Percentiles rank a stretch among this genome's conserved stretches.
These are phyloP conservation scores for Pezicula carpinea DNA, from an alignment of 2,329 filamentous ascomycete genomes.

Conservation along the genomic window DNA sequence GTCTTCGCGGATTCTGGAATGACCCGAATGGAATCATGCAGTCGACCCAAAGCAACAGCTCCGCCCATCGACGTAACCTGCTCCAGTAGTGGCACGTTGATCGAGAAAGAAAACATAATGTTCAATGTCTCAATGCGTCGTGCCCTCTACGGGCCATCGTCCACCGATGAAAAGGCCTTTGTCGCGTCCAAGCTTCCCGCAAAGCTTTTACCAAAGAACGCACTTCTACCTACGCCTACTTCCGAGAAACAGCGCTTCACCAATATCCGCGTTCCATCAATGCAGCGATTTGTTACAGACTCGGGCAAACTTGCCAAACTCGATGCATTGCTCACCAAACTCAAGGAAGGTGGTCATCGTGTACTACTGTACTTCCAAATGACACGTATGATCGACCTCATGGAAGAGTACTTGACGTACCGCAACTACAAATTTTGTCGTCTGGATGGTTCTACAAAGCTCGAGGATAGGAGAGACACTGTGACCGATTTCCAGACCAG, in stretches of 20 bases:
- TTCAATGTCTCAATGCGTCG: constrained; percentile 78
- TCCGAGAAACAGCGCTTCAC: constrained; percentile 82
- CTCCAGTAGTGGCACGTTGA: constrained; percentile 57
- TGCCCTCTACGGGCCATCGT: constrained; percentile 63
- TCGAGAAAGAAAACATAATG: constrained; percentile 66
- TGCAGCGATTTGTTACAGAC: constrained; percentile 96
- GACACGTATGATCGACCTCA: constrained; percentile 99
- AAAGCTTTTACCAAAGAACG: constrained; percentile 55
- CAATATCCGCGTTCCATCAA: constrained; percentile 88
- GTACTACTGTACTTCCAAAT: constrained; percentile 99
- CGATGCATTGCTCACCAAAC: constrained; percentile 78
- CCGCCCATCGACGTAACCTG: constrained; percentile 81
- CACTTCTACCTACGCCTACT: constrained; percentile 72
- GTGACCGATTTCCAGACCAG: constrained; percentile 94
- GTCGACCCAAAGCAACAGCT: constrained; percentile 71
- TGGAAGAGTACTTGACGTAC: constrained; percentile 98
- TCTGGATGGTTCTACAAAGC: constrained; percentile 91
- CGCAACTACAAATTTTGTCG: constrained; percentile 99
- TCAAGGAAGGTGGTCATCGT: constrained; percentile 89
- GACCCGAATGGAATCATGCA: constrained; percentile 74
- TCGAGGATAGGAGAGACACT: constrained; percentile 94
- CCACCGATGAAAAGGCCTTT: constrained; percentile 66
- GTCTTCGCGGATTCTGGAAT: constrained; percentile 68
- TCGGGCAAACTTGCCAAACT: constrained; percentile 93
- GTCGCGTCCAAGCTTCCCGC: constrained; percentile 68